A percentile compares a stretch with the other conserved stretches of the same genome.
These are phyloP conservation scores for Malassezia furfur DNA, from an alignment of 1,284 basidiomycete genomes.

Conservation along the genomic window DNA sequence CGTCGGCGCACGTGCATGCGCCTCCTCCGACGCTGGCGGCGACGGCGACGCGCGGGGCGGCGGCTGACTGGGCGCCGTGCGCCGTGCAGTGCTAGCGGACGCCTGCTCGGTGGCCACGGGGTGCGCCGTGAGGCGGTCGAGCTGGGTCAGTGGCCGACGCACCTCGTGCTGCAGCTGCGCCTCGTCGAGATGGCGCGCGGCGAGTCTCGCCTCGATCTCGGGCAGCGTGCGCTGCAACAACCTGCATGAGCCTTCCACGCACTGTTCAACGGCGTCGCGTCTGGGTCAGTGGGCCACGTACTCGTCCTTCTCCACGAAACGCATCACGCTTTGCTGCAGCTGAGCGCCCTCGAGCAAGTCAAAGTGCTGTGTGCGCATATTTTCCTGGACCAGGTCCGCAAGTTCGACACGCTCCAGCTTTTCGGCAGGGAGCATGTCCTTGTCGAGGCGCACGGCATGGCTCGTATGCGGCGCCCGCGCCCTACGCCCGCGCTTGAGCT, in stretches of 20 bases:
- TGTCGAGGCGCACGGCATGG: conserved; percentile 22
- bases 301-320: conserved; percentile 45
- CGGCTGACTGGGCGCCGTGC: too few species aligned
- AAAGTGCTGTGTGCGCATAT: conserved; percentile 34
- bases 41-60: too few species aligned
- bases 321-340: conserved; percentile 35
- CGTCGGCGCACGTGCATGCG: too few species aligned
- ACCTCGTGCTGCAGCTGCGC: conserved; percentile 19
- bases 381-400: conserved; percentile 32
- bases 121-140: conserved; percentile 22
- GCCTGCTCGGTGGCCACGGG: too few species aligned
- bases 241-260: neutral
- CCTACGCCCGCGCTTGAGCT: conserved; percentile 9
- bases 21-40: too few species aligned
- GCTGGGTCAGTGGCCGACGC: conserved; percentile 1
- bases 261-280: conserved; percentile 28
- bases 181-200: conserved; percentile 32
- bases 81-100: too few species aligned
- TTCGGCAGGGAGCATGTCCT: conserved; percentile 28
- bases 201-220: conserved; percentile 23
- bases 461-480: conserved; percentile 5
- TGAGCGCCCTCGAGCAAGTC: conserved; percentile 35
- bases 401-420: conserved; percentile 36
- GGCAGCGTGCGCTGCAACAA: conserved; percentile 31
- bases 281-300: conserved; percentile 1